Evolutionary conservation across 2,329 filamentous ascomycete species (phyloP), one percentile per base, ranked within the genome.

Genomic region (Penicillium brevicompactum): DNA sequence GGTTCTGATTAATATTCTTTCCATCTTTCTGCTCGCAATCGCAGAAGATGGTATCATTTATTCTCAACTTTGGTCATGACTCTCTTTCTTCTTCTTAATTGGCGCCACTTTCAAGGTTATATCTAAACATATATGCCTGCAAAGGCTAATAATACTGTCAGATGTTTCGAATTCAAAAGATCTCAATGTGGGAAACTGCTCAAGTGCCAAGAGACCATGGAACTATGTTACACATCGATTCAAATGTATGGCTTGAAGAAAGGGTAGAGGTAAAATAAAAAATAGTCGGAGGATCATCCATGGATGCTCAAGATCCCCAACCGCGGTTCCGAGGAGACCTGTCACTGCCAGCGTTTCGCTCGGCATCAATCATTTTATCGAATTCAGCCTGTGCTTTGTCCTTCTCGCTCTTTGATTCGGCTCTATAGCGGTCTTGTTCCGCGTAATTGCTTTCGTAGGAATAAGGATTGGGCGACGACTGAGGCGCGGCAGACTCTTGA

Each of bases 301-400:
- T 18, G 18, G 18, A 55, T 38, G 2, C 37, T 38, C 38, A 32
- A 56, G 16, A 56, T 43, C 54, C 49, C 63, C 64, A 70, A 7
- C 55, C 55, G 18, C 60, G 56, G 16, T 22, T 50, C 16, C 52
- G 53, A 27, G 52, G 31, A n/a, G 58, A 30, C 40, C 50, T 56
- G 16, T 66, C 67, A 31, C 40, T 57, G 6, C 61, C 57, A 18
- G 51, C 53, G 22, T 70, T 69, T 47, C 75, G 63, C 61, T 79
- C 77, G 0, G 67, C 59, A 3, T 79, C 76, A 16, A 79, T 56
- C 67, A 79, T 66, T 10, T 65, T 65, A 55, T 79, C 74, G 49
- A 79, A 79, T 3, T 78, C 73, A 8, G 69, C 71, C 53, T 76
- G 76, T 3, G 76, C 74, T 50, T 72, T 67, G 40, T 77, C 70